Base-by-base conservation (phyloP, 129 eudicot genomes). In the Lonicera japonica region DNA sequence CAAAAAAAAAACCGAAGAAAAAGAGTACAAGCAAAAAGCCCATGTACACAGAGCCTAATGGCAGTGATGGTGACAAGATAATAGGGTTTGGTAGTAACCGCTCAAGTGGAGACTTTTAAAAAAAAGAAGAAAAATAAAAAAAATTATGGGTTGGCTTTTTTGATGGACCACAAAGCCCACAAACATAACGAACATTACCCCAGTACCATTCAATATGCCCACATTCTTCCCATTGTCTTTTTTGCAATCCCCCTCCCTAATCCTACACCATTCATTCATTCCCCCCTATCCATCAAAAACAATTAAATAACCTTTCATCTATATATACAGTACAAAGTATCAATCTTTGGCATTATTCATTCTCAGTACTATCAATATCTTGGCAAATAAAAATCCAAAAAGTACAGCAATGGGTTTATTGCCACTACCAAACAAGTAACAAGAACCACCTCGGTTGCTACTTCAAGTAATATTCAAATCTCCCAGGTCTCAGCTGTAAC, bases 131-230 rank as follows among this genome's bases (percentile, higher is more conserved):
- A 20, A 46, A n/a, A n/a, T n/a, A n/a, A 29, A 29, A 29, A 29
- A 29, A 1, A 1, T 29, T 29, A 29, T 29, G 36, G 36, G 36
- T 11, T 71, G 79, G 65, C 76, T 74, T 71, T 66, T 67, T 77
- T 60, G 77, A 78, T 66, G 87, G 83, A 73, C 83, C 87, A 81
- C 87, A 66, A 40, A 25, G 20, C 56, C 57, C 58, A 29, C 43
- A 15, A n/a, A 52, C 1, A 38, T 29, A 59, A 69, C 67, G 65
- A 70, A 41, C 61, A 55, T 38, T 17, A 25, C 68, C 51, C 65
- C 51, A 55, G 21, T 39, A 46, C 71, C 66, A 76, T 76, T 83
- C 68, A 76, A 66, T 72, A 61, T 56, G 74, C 76, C 66, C 79
- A 73, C 80, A 83, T 69, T 72, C 69, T 53, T 76, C 73, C 74